Evolutionary conservation across 2,329 filamentous ascomycete genomes (phyloP).

Genomic region (Aspergillus chevalieri): DNA sequence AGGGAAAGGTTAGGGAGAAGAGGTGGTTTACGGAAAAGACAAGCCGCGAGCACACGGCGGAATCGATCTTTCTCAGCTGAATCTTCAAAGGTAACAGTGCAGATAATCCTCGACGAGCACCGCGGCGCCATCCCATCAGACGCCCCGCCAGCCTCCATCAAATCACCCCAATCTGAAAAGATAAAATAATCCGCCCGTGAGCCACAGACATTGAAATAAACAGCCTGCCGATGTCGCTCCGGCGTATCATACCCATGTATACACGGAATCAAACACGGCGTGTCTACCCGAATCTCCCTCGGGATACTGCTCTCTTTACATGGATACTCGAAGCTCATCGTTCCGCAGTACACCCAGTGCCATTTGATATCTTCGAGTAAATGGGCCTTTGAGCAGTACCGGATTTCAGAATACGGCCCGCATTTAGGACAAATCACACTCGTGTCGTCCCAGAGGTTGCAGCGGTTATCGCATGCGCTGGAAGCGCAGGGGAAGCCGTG

Average conservation of each 20-base stretch:
- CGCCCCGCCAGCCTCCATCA: slow-evolving; percentile 6
- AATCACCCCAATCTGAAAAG: slow-evolving; percentile 24
- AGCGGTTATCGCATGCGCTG: slow-evolving; percentile 22
- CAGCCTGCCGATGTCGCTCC: slow-evolving; percentile 32
- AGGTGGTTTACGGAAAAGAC: slow-evolving; percentile 21
- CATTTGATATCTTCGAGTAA: slow-evolving; percentile 27
- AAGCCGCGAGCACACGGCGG: slow-evolving; percentile 26
- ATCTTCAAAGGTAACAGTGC: slow-evolving; percentile 19
- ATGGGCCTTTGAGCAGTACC: slow-evolving; percentile 35
- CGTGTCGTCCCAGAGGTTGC: slow-evolving; percentile 24
- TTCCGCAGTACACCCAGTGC: slow-evolving; percentile 29
- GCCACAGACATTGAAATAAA: slow-evolving; percentile 22
- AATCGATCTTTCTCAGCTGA: slow-evolving; percentile 26
- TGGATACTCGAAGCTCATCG: slow-evolving; percentile 15
- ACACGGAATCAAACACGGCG: slow-evolving; percentile 22
- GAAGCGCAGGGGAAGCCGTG: slow-evolving; percentile 40
- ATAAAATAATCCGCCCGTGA: slow-evolving; percentile 30
- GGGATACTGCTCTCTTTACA: slow-evolving; percentile 18
- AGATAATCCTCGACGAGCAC: slow-evolving; percentile 19
- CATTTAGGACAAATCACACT: slow-evolving; percentile 35
- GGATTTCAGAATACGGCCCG: slow-evolving; percentile 32
- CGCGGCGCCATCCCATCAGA: slow-evolving; percentile 7
- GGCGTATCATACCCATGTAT: slow-evolving; percentile 24
- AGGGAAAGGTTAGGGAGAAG: background rate
- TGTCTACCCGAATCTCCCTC: slow-evolving; percentile 7